Conservation (phyloP, 148 eudicot species). For the Diospyros kaki region DNA sequence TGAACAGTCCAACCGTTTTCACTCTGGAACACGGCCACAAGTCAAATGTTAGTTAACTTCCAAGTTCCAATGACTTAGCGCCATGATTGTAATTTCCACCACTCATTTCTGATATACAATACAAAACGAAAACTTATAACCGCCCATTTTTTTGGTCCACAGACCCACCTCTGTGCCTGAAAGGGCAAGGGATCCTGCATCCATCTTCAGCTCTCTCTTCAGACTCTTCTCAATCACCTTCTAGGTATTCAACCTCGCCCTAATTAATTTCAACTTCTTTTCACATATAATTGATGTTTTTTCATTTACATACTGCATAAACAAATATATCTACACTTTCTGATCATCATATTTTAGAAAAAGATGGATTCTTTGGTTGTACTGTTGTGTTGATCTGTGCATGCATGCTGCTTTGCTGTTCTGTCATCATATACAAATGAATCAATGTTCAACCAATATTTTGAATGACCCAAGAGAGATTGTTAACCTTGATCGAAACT, state of each 20-base stretch:
- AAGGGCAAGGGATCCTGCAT: background rate
- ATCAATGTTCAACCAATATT: too few species aligned
- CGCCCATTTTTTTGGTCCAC: background rate
- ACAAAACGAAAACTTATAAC: background rate
- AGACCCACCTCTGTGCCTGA: background rate
- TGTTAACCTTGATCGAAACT: too few species aligned
- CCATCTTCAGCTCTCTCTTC: background rate
- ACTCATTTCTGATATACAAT: background rate
- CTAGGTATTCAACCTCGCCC: background rate
- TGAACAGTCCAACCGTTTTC: background rate
- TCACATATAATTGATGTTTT: too few species aligned
- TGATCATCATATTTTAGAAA: too few species aligned
- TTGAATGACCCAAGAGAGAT: too few species aligned
- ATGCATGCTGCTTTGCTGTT: too few species aligned
- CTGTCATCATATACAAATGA: too few species aligned
- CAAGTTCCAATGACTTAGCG: background rate
- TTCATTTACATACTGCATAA: too few species aligned
- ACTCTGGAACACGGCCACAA: background rate
- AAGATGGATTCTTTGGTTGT: too few species aligned
- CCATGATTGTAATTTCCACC: conserved; percentile 14
- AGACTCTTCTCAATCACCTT: background rate
- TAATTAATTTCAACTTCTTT: too few species aligned
- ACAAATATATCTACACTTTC: too few species aligned
- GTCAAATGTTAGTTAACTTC: background rate
- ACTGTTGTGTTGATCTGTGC: too few species aligned